Percentiles rank a stretch among this genome's conserved stretches.
phyloP scores from a whole-genome alignment of 495 filamentous ascomycete genomes.

The Penicillium argentinense region DNA sequence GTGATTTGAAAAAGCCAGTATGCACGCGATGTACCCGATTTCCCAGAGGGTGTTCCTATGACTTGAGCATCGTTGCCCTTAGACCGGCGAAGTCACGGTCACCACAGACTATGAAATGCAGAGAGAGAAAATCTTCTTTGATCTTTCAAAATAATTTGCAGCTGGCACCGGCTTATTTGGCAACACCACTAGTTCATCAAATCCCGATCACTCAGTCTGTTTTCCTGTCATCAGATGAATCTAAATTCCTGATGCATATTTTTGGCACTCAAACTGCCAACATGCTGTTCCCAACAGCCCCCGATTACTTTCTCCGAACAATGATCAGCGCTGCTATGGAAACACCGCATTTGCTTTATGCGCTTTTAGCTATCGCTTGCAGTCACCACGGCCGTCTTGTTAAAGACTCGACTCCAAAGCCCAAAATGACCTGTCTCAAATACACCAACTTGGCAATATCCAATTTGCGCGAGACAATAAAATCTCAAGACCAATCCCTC shows the following conservation, averaged over 20 bases:
- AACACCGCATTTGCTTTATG: slow-evolving; percentile 32
- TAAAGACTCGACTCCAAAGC: slow-evolving; percentile 10
- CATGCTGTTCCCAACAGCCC: slow-evolving; percentile 29
- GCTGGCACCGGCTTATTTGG: no score
- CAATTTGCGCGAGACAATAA: slow-evolving; percentile 20
- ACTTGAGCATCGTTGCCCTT: slow-evolving; percentile 20
- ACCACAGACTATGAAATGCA: background rate
- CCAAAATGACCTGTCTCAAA: slow-evolving; percentile 19
- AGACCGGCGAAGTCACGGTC: background rate
- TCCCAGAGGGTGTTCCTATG: slow-evolving; percentile 28
- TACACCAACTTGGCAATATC: slow-evolving; percentile 35
- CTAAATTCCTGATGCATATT: slow-evolving; percentile 27
- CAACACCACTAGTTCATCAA: slow-evolving; percentile 5
- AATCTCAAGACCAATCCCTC: slow-evolving; percentile 6
- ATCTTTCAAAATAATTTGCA: no score
- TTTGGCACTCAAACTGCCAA: slow-evolving; percentile 30
- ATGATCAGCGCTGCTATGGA: slow-evolving; percentile 25
- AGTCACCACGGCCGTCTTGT: slow-evolving; percentile 33
- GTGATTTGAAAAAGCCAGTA: slow-evolving; percentile 27
- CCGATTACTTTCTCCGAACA: slow-evolving; percentile 22
- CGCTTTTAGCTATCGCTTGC: slow-evolving; percentile 26
- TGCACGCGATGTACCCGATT: slow-evolving; percentile 31
- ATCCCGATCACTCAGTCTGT: slow-evolving; percentile 20
- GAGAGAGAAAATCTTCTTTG: background rate
- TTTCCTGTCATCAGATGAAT: slow-evolving; percentile 21